Evolutionary conservation across 768 basidiomycete genomes (phyloP).

Genomic region (Russula earlei): DNA sequence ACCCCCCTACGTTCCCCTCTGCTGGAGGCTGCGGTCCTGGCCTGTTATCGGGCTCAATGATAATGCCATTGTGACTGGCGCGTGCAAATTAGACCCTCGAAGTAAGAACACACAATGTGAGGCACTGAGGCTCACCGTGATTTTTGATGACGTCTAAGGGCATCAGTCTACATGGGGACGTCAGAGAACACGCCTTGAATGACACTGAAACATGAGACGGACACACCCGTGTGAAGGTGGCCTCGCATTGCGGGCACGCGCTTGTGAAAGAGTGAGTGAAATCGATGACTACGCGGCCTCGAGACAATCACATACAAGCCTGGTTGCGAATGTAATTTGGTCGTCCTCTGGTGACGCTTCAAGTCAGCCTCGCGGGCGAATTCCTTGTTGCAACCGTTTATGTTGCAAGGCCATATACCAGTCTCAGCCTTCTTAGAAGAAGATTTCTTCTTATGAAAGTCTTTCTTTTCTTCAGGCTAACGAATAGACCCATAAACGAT

Average conservation of each 20-base stretch:
- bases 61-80: conserved; percentile 54
- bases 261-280: conserved; percentile 29
- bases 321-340: conserved; percentile 65
- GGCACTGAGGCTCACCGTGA: conserved; percentile 47
- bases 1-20: conserved; percentile 24
- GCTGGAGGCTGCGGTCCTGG: conserved; percentile 20
- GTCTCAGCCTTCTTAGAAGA: conserved; percentile 38
- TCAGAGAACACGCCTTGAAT: neutral
- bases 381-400: conserved; percentile 72
- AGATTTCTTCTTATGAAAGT: conserved; percentile 33
- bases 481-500: conserved; percentile 15
- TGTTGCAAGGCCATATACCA: conserved; percentile 69
- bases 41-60: conserved; percentile 42
- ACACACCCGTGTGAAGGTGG: conserved; percentile 69
- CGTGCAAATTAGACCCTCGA: conserved; percentile 3
- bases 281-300: conserved; percentile 22
- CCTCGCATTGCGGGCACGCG: conserved; percentile 71
- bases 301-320: conserved; percentile 44
- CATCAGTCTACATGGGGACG: conserved; percentile 50
- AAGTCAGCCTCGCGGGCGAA: conserved; percentile 78
- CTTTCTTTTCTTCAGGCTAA: conserved; percentile 36
- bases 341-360: conserved; percentile 73
- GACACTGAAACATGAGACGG: neutral
- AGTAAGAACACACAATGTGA: conserved; percentile 3
- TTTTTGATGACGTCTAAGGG: conserved; percentile 70